Base-by-base conservation (phyloP, 129 eudicot genomes). In the Lactuca sativa region DNA sequence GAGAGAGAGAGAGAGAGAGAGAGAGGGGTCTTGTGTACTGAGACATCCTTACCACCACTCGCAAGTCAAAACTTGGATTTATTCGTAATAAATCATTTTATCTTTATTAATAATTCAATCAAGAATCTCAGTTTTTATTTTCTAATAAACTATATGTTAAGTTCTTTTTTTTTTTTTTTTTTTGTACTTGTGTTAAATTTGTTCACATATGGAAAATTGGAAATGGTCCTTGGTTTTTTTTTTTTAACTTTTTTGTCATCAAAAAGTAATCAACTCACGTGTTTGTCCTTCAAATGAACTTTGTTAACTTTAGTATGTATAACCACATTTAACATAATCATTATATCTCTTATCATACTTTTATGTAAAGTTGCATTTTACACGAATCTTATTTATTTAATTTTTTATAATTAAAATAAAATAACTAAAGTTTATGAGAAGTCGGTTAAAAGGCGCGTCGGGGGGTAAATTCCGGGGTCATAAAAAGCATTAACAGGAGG, bases 1-100 rank as follows among this genome's bases (percentile, higher is more conserved):
- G 53, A 53, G 71, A 69, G 76, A 13, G 59, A 12, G 71, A 47
- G 59, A 56, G 63, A 25, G 1, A 58, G 44, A 77, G 53, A 53
- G 71, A 69, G 76, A 62, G 2, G 70, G 70, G 56, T 57, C 40
- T 47, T 25, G 54, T 15, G 21, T 57, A 75, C 38, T 13, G 82
- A 56, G 82, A 78, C 77, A 78, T 71, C 77, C 77, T 65, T 78
- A 53, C 77, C 82, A 78, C 82, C 82, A 71, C 82, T 78, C 82
- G 44, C 73, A 78, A 70, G 81, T 77, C 81, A 77, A 76, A 77
- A 17, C 81, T 69, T 69, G 66, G 65, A 68, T 69, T 68, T 53
- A 52, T 69, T 65, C 59, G 32, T 74, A 25, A 25, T 41, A 56
- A 2, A 55, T 56, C 7, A 5, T 65, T 12, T 2, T 37, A 17